phyloP scores from a whole-genome alignment of 352 stramenopile species.

The Phytophthora cryptogea region DNA sequence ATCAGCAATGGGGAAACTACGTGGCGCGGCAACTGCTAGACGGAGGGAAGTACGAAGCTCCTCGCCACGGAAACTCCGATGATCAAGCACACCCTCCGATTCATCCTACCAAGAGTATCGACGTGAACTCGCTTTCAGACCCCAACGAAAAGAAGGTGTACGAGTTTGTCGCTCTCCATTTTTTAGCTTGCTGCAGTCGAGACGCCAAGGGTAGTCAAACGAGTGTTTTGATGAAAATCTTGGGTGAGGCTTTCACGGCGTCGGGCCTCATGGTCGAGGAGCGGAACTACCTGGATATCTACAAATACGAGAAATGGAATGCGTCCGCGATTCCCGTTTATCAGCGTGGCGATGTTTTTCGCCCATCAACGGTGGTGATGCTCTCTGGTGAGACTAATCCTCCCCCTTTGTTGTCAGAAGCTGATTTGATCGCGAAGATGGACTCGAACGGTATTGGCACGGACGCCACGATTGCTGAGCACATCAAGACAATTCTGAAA shows the following conservation, averaged over 20 bases:
- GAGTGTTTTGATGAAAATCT: slow-evolving; percentile 89
- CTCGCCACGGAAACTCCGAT: slow-evolving; percentile 92
- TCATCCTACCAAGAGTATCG: slow-evolving; percentile 96
- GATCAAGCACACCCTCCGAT: slow-evolving; percentile 99
- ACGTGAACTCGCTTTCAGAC: slow-evolving; percentile 70
- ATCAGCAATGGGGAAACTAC: slow-evolving; percentile 82
- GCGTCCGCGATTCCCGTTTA: slow-evolving; percentile 88
- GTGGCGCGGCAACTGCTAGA: slow-evolving; percentile 63
- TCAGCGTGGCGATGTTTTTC: slow-evolving; percentile 72
- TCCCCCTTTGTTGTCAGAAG: slow-evolving; percentile 90
- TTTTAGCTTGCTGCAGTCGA: slow-evolving; percentile 97
- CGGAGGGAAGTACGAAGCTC: slow-evolving; percentile 74
- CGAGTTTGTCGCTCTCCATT: slow-evolving; percentile 97
- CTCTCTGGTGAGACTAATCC: slow-evolving; percentile 78
- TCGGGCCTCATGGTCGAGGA: slow-evolving; percentile 91
- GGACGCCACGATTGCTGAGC: slow-evolving; percentile 96
- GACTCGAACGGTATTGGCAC: slow-evolving; percentile 95
- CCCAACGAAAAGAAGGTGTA: slow-evolving; percentile 95
- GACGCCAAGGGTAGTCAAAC: slow-evolving; percentile 93
- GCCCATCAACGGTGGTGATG: slow-evolving; percentile 73
- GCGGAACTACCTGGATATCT: slow-evolving; percentile 95
- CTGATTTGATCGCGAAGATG: slow-evolving; percentile 95
- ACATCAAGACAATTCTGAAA: slow-evolving; percentile 99
- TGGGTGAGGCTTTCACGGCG: slow-evolving; percentile 85
- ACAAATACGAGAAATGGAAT: slow-evolving; percentile 95